A percentile compares a stretch with the other conserved stretches of the same genome.
phyloP scores from a whole-genome alignment of 208 protist genomes.

The Phytomonas francai region DNA sequence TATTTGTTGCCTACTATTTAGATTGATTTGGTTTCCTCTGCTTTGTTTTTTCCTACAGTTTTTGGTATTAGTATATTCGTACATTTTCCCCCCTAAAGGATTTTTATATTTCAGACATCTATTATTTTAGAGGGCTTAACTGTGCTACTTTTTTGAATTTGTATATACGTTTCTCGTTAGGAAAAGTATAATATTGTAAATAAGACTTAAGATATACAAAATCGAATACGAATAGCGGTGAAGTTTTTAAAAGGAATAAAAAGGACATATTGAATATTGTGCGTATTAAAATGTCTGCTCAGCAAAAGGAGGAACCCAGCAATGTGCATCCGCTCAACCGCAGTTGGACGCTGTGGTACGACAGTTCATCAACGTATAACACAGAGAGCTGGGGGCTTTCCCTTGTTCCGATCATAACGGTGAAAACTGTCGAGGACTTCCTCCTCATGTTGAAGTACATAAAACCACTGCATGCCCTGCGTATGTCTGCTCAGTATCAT shows the following conservation, averaged over 20 bases:
- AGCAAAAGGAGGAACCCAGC: neutral
- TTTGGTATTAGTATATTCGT: neutral
- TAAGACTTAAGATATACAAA: neutral
- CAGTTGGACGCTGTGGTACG: conserved; percentile 79
- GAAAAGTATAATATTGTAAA: conserved; percentile 3
- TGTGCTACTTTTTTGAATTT: neutral
- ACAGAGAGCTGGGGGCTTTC: conserved; percentile 70
- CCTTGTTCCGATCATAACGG: conserved; percentile 66
- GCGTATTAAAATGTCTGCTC: neutral
- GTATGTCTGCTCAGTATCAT: conserved; percentile 81
- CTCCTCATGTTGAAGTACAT: conserved; percentile 77
- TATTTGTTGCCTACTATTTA: neutral
- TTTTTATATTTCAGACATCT: conserved; percentile 4
- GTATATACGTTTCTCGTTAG: conserved; percentile 9
- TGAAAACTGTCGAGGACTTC: conserved; percentile 83
- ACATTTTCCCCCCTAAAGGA: conserved; percentile 8
- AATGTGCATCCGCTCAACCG: conserved; percentile 49
- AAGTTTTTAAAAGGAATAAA: neutral
- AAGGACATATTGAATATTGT: neutral
- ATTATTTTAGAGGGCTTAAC: conserved; percentile 1
- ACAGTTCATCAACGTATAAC: conserved; percentile 77
- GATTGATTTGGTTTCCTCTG: neutral
- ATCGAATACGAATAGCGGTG: neutral
- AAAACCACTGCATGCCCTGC: conserved; percentile 76
- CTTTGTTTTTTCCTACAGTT: conserved; percentile 14